Base-by-base conservation (phyloP, 2,329 filamentous ascomycete genomes). In the Davidsoniella neocaledoniae region DNA sequence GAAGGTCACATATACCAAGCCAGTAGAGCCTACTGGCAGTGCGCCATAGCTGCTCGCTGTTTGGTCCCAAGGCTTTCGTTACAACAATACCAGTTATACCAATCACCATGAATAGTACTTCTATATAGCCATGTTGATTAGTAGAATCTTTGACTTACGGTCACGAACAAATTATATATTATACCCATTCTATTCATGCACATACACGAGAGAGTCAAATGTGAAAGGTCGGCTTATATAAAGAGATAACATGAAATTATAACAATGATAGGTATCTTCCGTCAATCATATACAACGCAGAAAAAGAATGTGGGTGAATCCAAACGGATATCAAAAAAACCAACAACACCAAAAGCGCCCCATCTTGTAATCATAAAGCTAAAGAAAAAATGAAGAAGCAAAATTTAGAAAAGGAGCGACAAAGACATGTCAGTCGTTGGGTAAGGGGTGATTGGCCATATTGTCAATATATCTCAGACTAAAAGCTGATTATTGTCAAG, bases 1-100 rank as follows among this genome's bases (percentile, higher is more conserved):
- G 64, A 90, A 90, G 69, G 83, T 90, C 54, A 87, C 84, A 46
- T 90, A 84, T 64, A 84, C 83, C 58, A 88, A 87, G 68, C 81
- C 80, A 38, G 76, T 79, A 50, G 73, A 78, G 57, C 72, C 76
- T 33, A 68, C 70, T 46, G 68, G 66, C 17, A 63, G 67, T 48
- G 70, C 72, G 60, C 76, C 66, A 70, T 67, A 58, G 62, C 56
- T 42, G 56, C 23, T 21, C 10, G 14, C 41, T 21, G 7, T 43
- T 43, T n/a, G 19, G 14, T 25, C 25, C 19, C 12, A 21, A 43
- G 16, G 19, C 8, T 12, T 23, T 43, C 41, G 19, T 21, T 21
- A 21, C 41, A 8, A 16, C 12, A 40, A 45, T 21, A 16, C 10
- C 8, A 16, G 6, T 19, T 9, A 40, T 14, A 16, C n/a, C 38